Conservation (phyloP, 1,284 basidiomycete species). For the Pterula multifida region DNA sequence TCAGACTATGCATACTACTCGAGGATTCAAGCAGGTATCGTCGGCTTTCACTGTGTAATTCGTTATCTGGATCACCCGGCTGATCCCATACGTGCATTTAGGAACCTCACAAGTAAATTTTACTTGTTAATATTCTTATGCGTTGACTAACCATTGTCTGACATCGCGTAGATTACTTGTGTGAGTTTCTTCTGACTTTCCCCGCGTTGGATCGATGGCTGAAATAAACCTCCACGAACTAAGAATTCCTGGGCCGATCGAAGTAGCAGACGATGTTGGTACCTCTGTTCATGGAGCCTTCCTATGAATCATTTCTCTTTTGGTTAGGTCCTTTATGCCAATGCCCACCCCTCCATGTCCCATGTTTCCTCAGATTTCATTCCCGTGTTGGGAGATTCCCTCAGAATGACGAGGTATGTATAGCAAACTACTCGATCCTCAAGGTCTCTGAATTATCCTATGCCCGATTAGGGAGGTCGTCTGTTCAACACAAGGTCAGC, state of each 20-base stretch:
- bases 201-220: background rate
- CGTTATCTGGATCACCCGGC: background rate
- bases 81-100: background rate
- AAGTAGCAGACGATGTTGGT: conserved; percentile 13
- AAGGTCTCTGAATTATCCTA: conserved; percentile 3
- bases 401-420: conserved; percentile 70
- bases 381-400: conserved; percentile 81
- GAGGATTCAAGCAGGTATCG: background rate
- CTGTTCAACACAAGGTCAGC: conserved; percentile 68
- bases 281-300: conserved; percentile 20
- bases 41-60: background rate
- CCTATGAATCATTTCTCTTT: conserved; percentile 2
- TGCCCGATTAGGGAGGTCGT: conserved; percentile 48
- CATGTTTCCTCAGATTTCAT: conserved; percentile 91
- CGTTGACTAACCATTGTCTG: background rate
- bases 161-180: background rate
- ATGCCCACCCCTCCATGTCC: conserved; percentile 80
- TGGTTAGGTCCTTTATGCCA: conserved; percentile 50
- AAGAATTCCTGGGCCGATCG: conserved; percentile 26
- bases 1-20: background rate
- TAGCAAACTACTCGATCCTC: background rate
- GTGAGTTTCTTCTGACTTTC: background rate
- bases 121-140: background rate
- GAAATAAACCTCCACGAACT: background rate
- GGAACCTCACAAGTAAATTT: background rate